Base-by-base conservation (phyloP, 2,329 filamentous ascomycete species). In the Ophidiomyces ophidiicola region DNA sequence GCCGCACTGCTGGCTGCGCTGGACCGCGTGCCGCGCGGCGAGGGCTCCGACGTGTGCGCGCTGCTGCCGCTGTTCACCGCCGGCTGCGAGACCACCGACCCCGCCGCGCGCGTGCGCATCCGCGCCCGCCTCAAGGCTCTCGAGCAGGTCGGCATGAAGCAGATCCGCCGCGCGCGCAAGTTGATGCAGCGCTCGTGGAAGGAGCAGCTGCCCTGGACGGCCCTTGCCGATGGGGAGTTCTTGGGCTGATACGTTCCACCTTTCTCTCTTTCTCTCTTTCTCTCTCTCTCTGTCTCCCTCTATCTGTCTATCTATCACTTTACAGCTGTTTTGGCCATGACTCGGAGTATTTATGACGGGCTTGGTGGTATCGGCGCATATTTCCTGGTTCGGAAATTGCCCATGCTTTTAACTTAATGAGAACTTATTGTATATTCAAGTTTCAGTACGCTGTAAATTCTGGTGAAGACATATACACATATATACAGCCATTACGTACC, bases 61-160 rank as follows among this genome's bases (percentile, higher is more conserved):
- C 57, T 90, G 26, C 87, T 90, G 47, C 83, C 84, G 0, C 76
- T 90, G 61, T 90, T 90, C 57, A 82, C 81, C 1, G 83, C 83
- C 1, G 84, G 83, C 0, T 87, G 82, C 48, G 81, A 90, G 55
- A 75, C 77, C n/a, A 1, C 62, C 63, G 40, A 70, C 76, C 34
- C 51, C 64, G 23, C 59, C 58, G 2, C 72, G 80, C 48, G 67
- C 76, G 35, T 61, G 62, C 17, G 68, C 74, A 74, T 88, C 25
- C 62, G 82, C 50, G 71, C 75, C 48, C 67, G 82, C 33, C 67
- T 90, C 53, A 66, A 68, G 53, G 70, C 70, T 12, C 72, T 84
- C 1, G 82, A 88, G 60, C 74, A 70, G 4, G 78, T 78, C 46
- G 83, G 82, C 3, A 78, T 88, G 74, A 80, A 74, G 44, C 82